These are phyloP conservation scores for Raffaelea deltoideospora DNA, from an alignment of 2,329 filamentous ascomycete species.

Conservation along the genomic window DNA sequence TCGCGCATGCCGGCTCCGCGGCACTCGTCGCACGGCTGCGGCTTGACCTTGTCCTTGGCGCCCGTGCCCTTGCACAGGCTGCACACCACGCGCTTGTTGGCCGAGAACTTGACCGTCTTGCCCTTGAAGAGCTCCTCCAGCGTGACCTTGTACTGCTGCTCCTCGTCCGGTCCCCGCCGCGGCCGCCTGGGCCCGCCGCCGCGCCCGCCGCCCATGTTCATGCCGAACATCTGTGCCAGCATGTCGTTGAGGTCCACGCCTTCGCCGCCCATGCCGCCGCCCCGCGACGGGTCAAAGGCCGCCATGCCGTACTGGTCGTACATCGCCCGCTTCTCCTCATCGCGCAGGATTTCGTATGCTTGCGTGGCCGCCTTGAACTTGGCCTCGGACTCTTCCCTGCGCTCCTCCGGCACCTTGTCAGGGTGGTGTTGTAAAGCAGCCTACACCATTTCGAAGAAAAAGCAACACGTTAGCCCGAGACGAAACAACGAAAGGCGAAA, in stretches of 20 bases:
- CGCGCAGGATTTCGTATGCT: slow-evolving; percentile 94
- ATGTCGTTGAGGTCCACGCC: slow-evolving; percentile 85
- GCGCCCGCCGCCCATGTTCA: slow-evolving; percentile 50
- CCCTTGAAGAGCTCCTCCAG: slow-evolving; percentile 96
- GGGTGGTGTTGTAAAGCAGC: slow-evolving; percentile 80
- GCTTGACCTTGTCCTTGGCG: slow-evolving; percentile 82
- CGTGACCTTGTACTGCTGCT: slow-evolving; percentile 80
- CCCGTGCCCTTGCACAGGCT: slow-evolving; percentile 74
- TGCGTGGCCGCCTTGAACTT: slow-evolving; percentile 88
- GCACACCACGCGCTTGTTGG: slow-evolving; percentile 88
- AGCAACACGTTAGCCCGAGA: not conserved
- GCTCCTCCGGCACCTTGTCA: slow-evolving; percentile 82
- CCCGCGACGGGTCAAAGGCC: slow-evolving; percentile 70
- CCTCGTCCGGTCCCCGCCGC: slow-evolving; percentile 65
- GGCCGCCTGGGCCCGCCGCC: slow-evolving; percentile 38
- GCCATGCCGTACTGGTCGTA: slow-evolving; percentile 95
- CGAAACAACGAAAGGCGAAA: not conserved
- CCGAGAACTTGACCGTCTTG: slow-evolving; percentile 93
- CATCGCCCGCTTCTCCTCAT: slow-evolving; percentile 81
- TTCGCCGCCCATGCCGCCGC: slow-evolving; percentile 45
- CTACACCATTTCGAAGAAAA: slow-evolving; percentile 24
- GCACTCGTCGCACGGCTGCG: slow-evolving; percentile 70
- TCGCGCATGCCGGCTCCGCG: slow-evolving; percentile 65
- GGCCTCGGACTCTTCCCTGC: slow-evolving; percentile 71
- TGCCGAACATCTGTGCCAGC: slow-evolving; percentile 80